These are phyloP conservation scores for Plicaturopsis crispa DNA, from an alignment of 768 basidiomycete genomes.

Conservation along the genomic window DNA sequence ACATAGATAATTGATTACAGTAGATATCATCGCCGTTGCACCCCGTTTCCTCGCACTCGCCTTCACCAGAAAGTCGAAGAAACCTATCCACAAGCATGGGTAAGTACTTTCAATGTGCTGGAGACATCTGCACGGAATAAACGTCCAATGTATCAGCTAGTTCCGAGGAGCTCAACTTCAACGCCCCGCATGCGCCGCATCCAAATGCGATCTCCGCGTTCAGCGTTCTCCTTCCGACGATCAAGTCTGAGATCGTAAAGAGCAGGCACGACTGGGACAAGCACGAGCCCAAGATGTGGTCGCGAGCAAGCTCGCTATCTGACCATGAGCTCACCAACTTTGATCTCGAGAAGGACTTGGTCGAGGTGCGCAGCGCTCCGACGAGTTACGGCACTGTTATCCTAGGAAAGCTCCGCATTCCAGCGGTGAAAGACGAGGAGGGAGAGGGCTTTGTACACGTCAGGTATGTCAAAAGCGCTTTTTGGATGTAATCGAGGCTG, in stretches of 20 bases:
- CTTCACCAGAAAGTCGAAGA: no score
- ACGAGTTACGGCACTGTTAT: conserved; percentile 68
- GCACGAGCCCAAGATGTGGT: conserved; percentile 49
- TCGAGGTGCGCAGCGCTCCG: conserved; percentile 41
- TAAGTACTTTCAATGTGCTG: conserved; percentile 6
- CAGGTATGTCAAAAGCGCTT: conserved; percentile 35
- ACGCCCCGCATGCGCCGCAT: conserved; percentile 51
- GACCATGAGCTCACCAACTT: conserved; percentile 49
- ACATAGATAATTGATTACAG: no score
- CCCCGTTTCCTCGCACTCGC: no score
- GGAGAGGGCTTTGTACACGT: conserved; percentile 67
- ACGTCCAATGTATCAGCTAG: conserved; percentile 34
- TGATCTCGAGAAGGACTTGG: conserved; percentile 34
- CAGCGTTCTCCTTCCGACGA: conserved; percentile 37
- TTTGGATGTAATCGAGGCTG: conserved; percentile 1
- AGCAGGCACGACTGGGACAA: conserved; percentile 67
- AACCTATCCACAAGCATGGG: conserved; percentile 14
- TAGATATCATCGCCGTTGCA: no score
- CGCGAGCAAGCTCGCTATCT: conserved; percentile 41
- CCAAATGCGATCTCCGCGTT: conserved; percentile 62
- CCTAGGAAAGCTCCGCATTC: conserved; percentile 69
- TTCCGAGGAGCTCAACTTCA: conserved; percentile 47
- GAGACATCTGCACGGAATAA: neutral
- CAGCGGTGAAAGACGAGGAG: conserved; percentile 52
- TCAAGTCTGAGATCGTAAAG: conserved; percentile 60